These are phyloP conservation scores for Boletellus deceptivus DNA, from an alignment of 1,284 basidiomycete genomes.

Conservation along the genomic window DNA sequence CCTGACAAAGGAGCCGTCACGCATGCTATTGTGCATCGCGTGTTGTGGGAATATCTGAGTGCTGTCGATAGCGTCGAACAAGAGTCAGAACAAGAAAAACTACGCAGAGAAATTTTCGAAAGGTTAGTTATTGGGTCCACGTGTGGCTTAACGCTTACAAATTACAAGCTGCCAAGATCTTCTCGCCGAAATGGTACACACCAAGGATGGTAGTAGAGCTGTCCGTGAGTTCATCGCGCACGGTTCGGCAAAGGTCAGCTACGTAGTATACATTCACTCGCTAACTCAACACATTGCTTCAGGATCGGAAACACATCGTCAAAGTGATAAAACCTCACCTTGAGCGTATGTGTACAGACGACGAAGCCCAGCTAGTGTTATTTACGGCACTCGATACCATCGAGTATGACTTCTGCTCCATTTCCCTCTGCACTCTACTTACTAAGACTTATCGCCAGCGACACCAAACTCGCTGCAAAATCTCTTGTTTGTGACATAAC, in stretches of 20 bases:
- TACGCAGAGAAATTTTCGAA: slow-evolving; percentile 27
- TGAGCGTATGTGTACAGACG: slow-evolving; percentile 80
- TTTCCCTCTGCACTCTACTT: slow-evolving; percentile 2
- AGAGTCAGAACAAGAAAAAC: slow-evolving; percentile 45
- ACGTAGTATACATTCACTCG: background rate
- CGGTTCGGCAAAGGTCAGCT: slow-evolving; percentile 72
- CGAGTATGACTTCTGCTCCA: slow-evolving; percentile 53
- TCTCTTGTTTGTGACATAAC: slow-evolving; percentile 68
- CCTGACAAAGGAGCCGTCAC: slow-evolving; percentile 84
- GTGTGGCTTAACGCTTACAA: slow-evolving; percentile 3
- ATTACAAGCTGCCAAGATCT: slow-evolving; percentile 71
- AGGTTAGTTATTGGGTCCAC: slow-evolving; percentile 5
- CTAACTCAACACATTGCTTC: slow-evolving; percentile 1
- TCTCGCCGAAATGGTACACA: slow-evolving; percentile 88
- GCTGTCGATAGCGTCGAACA: slow-evolving; percentile 52
- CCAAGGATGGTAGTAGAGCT: slow-evolving; percentile 83
- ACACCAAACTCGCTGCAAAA: slow-evolving; percentile 84
- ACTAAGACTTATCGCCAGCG: slow-evolving; percentile 43
- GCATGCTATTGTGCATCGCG: slow-evolving; percentile 83
- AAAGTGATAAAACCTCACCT: slow-evolving; percentile 85
- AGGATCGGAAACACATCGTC: slow-evolving; percentile 87
- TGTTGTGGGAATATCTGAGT: slow-evolving; percentile 73
- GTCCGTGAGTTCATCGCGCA: slow-evolving; percentile 80
- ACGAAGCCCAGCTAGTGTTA: slow-evolving; percentile 83
- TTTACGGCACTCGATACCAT: slow-evolving; percentile 86